Percentiles rank a stretch among this genome's conserved stretches.
These are phyloP conservation scores for Cryptococcus sp. DNA, from an alignment of 1,284 basidiomycete genomes.

Conservation along the genomic window DNA sequence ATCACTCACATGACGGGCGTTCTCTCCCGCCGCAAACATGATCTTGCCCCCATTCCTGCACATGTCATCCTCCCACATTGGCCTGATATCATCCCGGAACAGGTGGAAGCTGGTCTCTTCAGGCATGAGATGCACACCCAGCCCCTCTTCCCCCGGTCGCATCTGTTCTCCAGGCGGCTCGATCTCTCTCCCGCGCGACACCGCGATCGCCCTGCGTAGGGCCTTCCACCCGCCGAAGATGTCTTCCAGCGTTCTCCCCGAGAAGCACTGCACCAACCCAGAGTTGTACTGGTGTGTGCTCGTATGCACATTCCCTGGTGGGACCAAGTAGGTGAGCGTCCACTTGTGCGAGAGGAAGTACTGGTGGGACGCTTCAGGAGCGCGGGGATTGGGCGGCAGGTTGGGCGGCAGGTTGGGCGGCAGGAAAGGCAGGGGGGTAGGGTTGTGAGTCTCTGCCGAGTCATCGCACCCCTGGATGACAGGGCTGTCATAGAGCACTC, in stretches of 20 bases:
- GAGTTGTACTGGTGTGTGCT: constrained; percentile 22
- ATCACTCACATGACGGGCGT: constrained; percentile 16
- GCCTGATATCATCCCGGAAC: constrained; percentile 31
- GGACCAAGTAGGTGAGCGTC: constrained; percentile 16
- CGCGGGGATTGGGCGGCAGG: too few relatives aligned
- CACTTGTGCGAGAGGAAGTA: not conserved
- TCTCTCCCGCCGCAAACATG: constrained; percentile 24
- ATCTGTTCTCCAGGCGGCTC: constrained; percentile 15
- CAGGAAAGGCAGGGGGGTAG: too few relatives aligned
- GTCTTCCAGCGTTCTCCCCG: constrained; percentile 24
- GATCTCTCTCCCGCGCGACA: constrained; percentile 15
- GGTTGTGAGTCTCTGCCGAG: too few relatives aligned
- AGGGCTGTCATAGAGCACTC: too few relatives aligned
- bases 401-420: too few relatives aligned
- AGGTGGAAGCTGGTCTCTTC: constrained; percentile 40
- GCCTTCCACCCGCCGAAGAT: constrained; percentile 36
- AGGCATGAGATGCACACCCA: constrained; percentile 26
- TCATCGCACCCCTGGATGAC: too few relatives aligned
- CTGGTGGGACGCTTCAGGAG: too few relatives aligned
- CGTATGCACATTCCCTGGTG: constrained; percentile 1
- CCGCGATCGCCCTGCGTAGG: constrained; percentile 26
- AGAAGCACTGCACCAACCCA: constrained; percentile 29
- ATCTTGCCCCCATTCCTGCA: constrained; percentile 34
- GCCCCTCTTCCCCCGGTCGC: constrained; percentile 13
- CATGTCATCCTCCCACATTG: constrained; percentile 41